phyloP scores from a whole-genome alignment of 805 yeast genomes.

The Deakozyma indianensis region DNA sequence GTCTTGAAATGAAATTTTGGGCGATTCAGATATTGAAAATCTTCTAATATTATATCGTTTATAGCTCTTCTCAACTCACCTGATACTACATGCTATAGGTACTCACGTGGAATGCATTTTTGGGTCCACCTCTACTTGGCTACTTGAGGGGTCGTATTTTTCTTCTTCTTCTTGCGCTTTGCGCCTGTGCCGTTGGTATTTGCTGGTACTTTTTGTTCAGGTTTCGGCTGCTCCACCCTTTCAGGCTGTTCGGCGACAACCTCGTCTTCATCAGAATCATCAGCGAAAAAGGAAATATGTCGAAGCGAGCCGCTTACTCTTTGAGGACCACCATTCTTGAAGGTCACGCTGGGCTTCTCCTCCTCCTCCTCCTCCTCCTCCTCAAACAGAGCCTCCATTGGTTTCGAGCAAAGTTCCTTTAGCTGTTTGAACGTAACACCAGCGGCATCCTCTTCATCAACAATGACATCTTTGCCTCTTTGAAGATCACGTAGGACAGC shows the following conservation, averaged over 20 bases:
- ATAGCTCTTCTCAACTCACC: too few species aligned
- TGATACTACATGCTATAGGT: too few species aligned
- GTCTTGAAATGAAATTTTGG: too few species aligned
- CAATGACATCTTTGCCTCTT: not conserved
- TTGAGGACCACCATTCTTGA: not conserved
- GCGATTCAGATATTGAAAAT: too few species aligned
- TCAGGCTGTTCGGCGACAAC: too few species aligned
- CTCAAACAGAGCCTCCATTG: not conserved
- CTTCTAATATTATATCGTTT: too few species aligned
- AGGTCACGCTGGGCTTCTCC: not conserved
- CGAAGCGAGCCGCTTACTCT: not conserved
- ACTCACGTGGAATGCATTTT: too few species aligned
- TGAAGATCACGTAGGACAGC: not conserved
- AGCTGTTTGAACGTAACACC: not conserved
- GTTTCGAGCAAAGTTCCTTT: not conserved
- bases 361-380: not conserved
- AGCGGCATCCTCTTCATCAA: not conserved
- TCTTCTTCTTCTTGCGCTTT: not conserved
- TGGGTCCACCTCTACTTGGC: too few species aligned
- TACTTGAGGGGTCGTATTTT: too few species aligned
- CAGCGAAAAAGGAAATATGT: not conserved
- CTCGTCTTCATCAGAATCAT: not conserved
- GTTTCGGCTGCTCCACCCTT: too few species aligned
- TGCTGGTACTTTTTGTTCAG: too few species aligned
- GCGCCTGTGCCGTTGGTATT: not conserved